Evolutionary conservation across 1,284 basidiomycete genomes (phyloP).

Genomic region (Apiotrichum veenhuisii): DNA sequence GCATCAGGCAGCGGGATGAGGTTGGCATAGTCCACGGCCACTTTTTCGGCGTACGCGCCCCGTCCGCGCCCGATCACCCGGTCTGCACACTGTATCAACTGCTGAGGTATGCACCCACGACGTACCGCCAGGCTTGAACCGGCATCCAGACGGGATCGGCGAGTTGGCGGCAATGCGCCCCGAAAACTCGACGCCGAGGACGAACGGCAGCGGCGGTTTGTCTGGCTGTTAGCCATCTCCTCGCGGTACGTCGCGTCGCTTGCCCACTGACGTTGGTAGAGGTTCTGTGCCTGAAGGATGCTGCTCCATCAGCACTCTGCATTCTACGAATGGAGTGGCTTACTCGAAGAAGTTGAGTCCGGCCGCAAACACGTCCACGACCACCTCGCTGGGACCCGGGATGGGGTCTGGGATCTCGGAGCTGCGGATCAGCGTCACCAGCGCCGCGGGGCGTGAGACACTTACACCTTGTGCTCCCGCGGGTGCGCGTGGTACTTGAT

Average conservation of each 20-base stretch:
- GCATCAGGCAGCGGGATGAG: conserved; percentile 61
- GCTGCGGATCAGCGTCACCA: not conserved
- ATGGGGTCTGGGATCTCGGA: conserved; percentile 60
- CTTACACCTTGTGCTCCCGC: conserved; percentile 38
- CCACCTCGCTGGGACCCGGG: conserved; percentile 59
- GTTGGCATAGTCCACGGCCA: conserved; percentile 56
- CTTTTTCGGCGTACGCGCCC: conserved; percentile 70
- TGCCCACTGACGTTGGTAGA: conserved; percentile 67
- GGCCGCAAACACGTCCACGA: conserved; percentile 69
- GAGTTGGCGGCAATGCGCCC: conserved; percentile 70
- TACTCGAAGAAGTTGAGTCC: conserved; percentile 47
- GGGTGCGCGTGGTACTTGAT: conserved; percentile 72
- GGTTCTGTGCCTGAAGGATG: conserved; percentile 79
- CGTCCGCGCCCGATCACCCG: conserved; percentile 83
- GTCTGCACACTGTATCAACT: conserved; percentile 52
- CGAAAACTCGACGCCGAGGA: conserved; percentile 78
- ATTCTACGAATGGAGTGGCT: conserved; percentile 1
- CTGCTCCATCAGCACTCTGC: conserved; percentile 15
- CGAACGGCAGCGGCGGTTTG: conserved; percentile 77
- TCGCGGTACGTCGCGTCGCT: too few relatives aligned
- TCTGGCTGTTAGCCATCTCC: too few relatives aligned
- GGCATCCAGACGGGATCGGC: conserved; percentile 76
- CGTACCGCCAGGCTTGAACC: conserved; percentile 63
- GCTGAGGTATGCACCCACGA: too few relatives aligned
- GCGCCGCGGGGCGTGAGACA: not conserved